Conservation (phyloP, 2,329 filamentous ascomycete genomes). For the Stylonectria norvegica region DNA sequence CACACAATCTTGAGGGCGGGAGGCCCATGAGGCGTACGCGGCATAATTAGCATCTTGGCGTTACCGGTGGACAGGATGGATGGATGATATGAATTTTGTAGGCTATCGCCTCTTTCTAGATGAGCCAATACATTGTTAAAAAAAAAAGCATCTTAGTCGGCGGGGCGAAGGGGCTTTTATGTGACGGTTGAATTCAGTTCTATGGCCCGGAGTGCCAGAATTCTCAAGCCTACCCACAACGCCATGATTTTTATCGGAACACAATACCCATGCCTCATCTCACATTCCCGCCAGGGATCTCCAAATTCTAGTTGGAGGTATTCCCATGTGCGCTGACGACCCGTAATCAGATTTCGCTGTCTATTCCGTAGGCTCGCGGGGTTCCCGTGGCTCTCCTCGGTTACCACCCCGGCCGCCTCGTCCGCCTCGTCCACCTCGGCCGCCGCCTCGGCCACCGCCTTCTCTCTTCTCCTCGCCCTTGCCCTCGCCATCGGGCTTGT, state of each 20-base stretch:
- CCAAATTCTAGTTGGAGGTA: conserved; percentile 14
- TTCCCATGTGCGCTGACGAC: conserved; percentile 15
- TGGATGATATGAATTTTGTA: conserved; percentile 32
- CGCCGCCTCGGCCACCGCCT: conserved; percentile 46
- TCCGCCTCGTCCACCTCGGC: conserved; percentile 50
- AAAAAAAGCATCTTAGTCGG: conserved; percentile 4
- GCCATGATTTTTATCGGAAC: conserved; percentile 36
- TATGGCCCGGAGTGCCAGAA: conserved; percentile 31
- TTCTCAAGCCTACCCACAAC: conserved; percentile 37
- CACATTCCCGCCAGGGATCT: conserved; percentile 26
- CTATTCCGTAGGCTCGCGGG: conserved; percentile 37
- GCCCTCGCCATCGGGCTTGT: conserved; percentile 49
- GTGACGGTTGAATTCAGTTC: conserved; percentile 35
- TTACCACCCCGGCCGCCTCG: conserved; percentile 51
- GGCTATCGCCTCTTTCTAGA: conserved; percentile 29
- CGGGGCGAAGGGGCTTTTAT: conserved; percentile 17
- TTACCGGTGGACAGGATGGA: conserved; percentile 37
- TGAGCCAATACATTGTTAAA: conserved; percentile 28
- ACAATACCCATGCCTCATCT: conserved; percentile 31
- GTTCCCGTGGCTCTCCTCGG: conserved; percentile 48
- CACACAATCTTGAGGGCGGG: conserved; percentile 13
- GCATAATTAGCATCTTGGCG: conserved; percentile 40
- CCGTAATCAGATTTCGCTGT: conserved; percentile 10
- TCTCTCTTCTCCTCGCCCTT: conserved; percentile 45
- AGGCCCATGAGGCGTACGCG: conserved; percentile 32